Conservation (phyloP, 2,329 filamentous ascomycete species). For the Cladophialophora psammophila region DNA sequence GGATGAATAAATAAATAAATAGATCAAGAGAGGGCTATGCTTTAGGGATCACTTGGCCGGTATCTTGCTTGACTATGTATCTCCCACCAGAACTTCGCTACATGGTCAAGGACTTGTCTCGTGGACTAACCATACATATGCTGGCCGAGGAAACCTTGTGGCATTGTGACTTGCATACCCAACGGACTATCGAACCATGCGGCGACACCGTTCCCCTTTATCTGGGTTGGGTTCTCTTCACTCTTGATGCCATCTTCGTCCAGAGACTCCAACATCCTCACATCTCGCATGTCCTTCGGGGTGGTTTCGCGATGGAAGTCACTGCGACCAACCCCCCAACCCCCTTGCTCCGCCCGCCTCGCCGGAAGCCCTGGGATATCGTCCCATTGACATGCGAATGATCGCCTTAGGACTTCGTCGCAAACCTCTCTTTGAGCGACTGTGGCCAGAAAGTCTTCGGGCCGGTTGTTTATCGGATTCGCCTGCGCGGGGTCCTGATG, state of each 20-base stretch:
- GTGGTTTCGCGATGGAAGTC: slow-evolving; percentile 23
- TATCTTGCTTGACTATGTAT: too few species aligned
- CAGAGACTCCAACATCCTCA: slow-evolving; percentile 21
- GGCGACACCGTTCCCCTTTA: neutral
- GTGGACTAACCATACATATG: too few species aligned
- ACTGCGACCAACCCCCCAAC: neutral
- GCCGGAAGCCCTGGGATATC: slow-evolving; percentile 14
- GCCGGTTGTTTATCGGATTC: slow-evolving; percentile 33
- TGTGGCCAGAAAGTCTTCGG: slow-evolving; percentile 37
- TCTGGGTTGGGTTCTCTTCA: neutral
- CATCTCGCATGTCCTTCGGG: slow-evolving; percentile 24
- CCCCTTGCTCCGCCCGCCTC: neutral
- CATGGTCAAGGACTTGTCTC: too few species aligned
- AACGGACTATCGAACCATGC: neutral
- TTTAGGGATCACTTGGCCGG: too few species aligned
- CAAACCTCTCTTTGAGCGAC: slow-evolving; percentile 28
- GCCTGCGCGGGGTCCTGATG: slow-evolving; percentile 31
- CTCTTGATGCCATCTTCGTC: neutral
- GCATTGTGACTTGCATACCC: neutral
- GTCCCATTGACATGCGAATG: slow-evolving; percentile 28
- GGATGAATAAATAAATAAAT: too few species aligned
- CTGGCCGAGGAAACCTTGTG: neutral
- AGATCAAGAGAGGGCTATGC: too few species aligned
- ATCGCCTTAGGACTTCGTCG: slow-evolving; percentile 28
- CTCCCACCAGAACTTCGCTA: too few species aligned